These are phyloP conservation scores for Sporothrix schenckii DNA, from an alignment of 2,329 filamentous ascomycete genomes.

Conservation along the genomic window DNA sequence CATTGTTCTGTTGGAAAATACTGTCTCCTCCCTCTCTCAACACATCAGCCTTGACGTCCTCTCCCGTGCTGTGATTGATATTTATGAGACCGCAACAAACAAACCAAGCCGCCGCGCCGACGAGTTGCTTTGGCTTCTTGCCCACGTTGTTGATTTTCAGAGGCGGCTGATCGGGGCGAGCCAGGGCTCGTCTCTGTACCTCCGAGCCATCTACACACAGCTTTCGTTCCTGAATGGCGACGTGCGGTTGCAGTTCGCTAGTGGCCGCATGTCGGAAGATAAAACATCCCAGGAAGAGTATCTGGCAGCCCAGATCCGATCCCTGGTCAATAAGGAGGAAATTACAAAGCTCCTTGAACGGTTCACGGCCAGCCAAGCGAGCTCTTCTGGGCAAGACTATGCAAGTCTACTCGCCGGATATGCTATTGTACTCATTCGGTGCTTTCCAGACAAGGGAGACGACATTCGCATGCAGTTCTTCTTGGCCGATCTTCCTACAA, in stretches of 20 bases:
- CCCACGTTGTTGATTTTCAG: conserved; percentile 66
- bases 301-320: conserved; percentile 66
- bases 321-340: conserved; percentile 73
- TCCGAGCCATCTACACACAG: conserved; percentile 58
- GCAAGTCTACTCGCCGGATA: conserved; percentile 81
- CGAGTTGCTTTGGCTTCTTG: conserved; percentile 64
- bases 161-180: conserved; percentile 44
- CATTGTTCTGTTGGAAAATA: conserved; percentile 49
- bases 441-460: conserved; percentile 79
- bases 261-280: conserved; percentile 35
- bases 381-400: conserved; percentile 48
- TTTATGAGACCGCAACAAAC: conserved; percentile 41
- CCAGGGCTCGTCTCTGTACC: conserved; percentile 47
- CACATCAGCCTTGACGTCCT: conserved; percentile 48
- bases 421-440: conserved; percentile 79
- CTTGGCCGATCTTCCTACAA: conserved; percentile 65
- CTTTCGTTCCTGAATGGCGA: conserved; percentile 56
- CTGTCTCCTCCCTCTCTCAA: conserved; percentile 45
- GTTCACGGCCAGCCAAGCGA: conserved; percentile 43
- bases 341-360: conserved; percentile 64
- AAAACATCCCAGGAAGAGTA: conserved; percentile 53
- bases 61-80: conserved; percentile 48
- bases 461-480: conserved; percentile 96
- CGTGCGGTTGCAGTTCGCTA: conserved; percentile 53
- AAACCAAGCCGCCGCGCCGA: conserved; percentile 42